A percentile compares a stretch with the other conserved stretches of the same genome.
phyloP scores from a whole-genome alignment of 441 rosid genomes.

The Syzygium syzygioides region DNA sequence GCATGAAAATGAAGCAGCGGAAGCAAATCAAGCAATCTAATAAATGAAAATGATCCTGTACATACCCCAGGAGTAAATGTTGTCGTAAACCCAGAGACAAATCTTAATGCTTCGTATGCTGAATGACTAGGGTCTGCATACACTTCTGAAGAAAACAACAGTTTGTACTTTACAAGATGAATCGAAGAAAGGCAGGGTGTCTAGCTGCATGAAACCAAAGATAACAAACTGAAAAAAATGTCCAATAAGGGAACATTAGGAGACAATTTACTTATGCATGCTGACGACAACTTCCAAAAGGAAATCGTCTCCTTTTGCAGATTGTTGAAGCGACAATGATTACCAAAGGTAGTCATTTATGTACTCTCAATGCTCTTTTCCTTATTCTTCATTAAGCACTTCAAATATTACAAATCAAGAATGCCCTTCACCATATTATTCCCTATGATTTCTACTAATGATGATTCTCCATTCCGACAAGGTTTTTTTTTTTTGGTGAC shows the following conservation, averaged over 20 bases:
- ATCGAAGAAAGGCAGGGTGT: neutral
- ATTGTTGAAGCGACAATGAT: neutral
- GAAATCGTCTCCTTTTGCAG: neutral
- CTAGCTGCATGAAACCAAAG: neutral
- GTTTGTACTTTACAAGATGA: neutral
- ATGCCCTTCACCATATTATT: neutral
- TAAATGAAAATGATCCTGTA: neutral
- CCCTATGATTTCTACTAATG: neutral
- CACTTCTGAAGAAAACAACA: constrained; percentile 52
- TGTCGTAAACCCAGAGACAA: constrained; percentile 69
- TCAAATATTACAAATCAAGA: neutral
- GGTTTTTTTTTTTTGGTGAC: neutral
- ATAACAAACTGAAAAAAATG: neutral
- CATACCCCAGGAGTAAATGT: constrained; percentile 86
- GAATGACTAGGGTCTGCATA: constrained; percentile 90
- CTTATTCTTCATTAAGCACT: neutral
- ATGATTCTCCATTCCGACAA: neutral
- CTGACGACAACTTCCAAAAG: neutral
- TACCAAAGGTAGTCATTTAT: neutral
- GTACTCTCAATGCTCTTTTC: neutral
- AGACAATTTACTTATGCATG: neutral
- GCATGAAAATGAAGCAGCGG: neutral
- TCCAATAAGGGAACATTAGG: neutral
- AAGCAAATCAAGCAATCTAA: constrained; percentile 1
- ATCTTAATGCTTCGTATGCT: constrained; percentile 69